Conservation (phyloP, 768 basidiomycete genomes). For the Rickenella mellea region DNA sequence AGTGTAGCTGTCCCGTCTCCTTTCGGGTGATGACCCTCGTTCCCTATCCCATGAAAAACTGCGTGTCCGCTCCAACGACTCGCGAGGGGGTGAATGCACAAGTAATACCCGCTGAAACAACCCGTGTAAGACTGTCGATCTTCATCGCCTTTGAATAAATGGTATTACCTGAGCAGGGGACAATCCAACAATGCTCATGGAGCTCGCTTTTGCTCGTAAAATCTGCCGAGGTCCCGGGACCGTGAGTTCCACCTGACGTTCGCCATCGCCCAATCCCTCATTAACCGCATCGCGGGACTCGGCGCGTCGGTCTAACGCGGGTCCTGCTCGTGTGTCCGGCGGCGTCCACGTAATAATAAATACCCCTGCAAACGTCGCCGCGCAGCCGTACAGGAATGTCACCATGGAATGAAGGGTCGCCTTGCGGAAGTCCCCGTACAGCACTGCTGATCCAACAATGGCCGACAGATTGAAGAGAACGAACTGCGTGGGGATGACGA, state of each 20-base stretch:
- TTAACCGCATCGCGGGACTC: slow-evolving; percentile 15
- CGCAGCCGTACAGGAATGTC: slow-evolving; percentile 81
- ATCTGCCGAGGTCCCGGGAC: slow-evolving; percentile 32
- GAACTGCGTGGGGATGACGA: slow-evolving; percentile 92
- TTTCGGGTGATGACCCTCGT: too few relatives aligned
- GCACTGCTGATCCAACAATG: slow-evolving; percentile 84
- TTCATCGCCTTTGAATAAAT: background rate
- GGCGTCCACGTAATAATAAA: slow-evolving; percentile 76
- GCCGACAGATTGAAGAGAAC: slow-evolving; percentile 91
- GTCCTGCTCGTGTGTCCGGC: slow-evolving; percentile 15
- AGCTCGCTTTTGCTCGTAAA: slow-evolving; percentile 43
- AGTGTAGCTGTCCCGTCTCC: too few relatives aligned
- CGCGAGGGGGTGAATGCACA: slow-evolving; percentile 55
- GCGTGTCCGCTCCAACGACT: slow-evolving; percentile 22
- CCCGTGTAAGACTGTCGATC: slow-evolving; percentile 2
- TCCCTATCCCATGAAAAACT: too few relatives aligned
- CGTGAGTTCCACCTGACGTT: slow-evolving; percentile 13
- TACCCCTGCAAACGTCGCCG: slow-evolving; percentile 84
- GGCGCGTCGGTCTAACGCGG: slow-evolving; percentile 6
- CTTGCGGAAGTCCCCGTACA: slow-evolving; percentile 88
- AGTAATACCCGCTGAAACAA: slow-evolving; percentile 48
- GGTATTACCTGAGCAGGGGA: slow-evolving; percentile 61
- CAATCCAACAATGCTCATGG: slow-evolving; percentile 54
- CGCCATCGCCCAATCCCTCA: slow-evolving; percentile 11
- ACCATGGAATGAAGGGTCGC: slow-evolving; percentile 75